Percentiles rank a stretch among this genome's conserved stretches.
These are phyloP conservation scores for Zoysia pacifica DNA, from an alignment of 176 grass and related monocot genomes.

Conservation along the genomic window DNA sequence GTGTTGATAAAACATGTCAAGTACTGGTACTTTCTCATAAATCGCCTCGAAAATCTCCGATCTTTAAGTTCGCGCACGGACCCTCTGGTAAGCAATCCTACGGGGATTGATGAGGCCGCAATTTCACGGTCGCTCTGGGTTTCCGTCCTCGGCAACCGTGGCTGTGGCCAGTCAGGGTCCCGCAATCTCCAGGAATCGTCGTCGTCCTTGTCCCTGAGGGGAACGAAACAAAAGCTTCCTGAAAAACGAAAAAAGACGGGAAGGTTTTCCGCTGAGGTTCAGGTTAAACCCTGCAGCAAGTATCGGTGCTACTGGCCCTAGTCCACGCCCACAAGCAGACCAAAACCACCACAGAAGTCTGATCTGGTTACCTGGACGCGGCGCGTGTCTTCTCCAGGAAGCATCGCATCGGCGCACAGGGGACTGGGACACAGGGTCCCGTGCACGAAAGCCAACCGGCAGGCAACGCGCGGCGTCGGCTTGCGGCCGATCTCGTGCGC, in stretches of 20 bases:
- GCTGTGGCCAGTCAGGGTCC: conserved; percentile 32
- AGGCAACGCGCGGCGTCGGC: neutral
- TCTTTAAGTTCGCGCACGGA: conserved; percentile 3
- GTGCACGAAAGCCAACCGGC: conserved; percentile 24
- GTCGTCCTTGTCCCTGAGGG: neutral
- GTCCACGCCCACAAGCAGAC: neutral
- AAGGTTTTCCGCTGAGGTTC: neutral
- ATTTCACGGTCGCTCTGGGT: neutral
- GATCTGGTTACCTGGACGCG: too few species aligned
- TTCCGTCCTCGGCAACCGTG: conserved; percentile 22
- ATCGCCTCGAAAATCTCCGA: conserved; percentile 18
- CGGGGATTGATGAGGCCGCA: conserved; percentile 7
- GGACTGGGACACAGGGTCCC: neutral
- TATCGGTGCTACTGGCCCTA: neutral
- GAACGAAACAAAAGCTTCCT: neutral
- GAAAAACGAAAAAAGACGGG: neutral
- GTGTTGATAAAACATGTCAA: neutral
- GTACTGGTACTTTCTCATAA: neutral
- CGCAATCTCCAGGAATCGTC: conserved; percentile 12
- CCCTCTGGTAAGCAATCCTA: neutral
- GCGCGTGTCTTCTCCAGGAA: neutral
- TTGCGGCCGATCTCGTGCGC: neutral
- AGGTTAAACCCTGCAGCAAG: conserved; percentile 45
- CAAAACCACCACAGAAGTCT: neutral
- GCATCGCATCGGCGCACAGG: neutral